These are phyloP conservation scores for Puccinia triticina DNA, from an alignment of 1,284 basidiomycete species.

Conservation along the genomic window DNA sequence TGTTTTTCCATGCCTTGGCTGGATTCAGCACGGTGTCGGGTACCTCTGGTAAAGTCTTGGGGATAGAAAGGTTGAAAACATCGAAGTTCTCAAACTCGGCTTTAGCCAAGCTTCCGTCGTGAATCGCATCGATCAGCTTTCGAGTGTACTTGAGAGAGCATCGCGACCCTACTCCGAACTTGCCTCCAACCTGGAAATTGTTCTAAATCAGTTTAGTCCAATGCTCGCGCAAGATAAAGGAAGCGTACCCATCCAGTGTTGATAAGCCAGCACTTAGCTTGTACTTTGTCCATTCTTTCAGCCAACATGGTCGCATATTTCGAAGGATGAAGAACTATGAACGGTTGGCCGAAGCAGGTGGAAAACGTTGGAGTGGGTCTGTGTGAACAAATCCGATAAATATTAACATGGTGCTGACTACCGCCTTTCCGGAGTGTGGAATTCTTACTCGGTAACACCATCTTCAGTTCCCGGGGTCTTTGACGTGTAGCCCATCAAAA, in stretches of 20 bases:
- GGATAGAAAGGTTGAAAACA: conserved; percentile 66
- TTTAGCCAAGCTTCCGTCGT: conserved; percentile 84
- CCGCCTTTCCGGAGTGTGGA: neutral
- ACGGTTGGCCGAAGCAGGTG: conserved; percentile 97
- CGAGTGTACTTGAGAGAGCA: conserved; percentile 70
- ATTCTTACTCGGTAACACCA: conserved; percentile 76
- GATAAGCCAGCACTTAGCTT: conserved; percentile 96
- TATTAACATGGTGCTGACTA: neutral
- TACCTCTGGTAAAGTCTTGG: conserved; percentile 77
- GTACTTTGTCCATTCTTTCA: conserved; percentile 85
- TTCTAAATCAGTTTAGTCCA: conserved; percentile 11
- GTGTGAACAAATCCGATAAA: neutral
- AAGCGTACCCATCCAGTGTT: conserved; percentile 97
- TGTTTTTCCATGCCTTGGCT: conserved; percentile 77
- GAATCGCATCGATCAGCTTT: conserved; percentile 93
- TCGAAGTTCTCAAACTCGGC: conserved; percentile 83
- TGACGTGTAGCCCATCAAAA: conserved; percentile 59
- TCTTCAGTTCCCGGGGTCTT: conserved; percentile 98
- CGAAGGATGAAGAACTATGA: conserved; percentile 84
- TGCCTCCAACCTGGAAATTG: conserved; percentile 39
- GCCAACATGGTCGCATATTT: conserved; percentile 96
- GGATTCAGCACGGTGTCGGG: conserved; percentile 88
- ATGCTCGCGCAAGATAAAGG: conserved; percentile 50
- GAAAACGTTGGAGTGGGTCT: conserved; percentile 95
- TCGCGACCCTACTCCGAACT: conserved; percentile 53